These are phyloP conservation scores for Exophiala phaeomuriformis DNA, from an alignment of 2,329 filamentous ascomycete species.

Conservation along the genomic window DNA sequence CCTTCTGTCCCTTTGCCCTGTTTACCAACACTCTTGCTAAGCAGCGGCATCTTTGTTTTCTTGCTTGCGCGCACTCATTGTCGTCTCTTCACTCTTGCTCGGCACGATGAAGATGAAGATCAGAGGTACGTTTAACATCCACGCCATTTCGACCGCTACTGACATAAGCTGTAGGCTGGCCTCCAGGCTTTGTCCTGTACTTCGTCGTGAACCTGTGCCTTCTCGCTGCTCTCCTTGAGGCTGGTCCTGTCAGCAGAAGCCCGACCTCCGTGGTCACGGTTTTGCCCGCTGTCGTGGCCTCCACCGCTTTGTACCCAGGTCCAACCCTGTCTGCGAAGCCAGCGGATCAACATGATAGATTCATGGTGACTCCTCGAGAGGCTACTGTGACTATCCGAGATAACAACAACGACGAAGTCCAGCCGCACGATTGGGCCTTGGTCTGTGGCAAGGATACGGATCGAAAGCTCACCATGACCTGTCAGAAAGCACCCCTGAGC, in stretches of 20 bases:
- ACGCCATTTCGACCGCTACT: background rate
- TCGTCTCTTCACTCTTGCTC: background rate
- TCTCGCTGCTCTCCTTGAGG: background rate
- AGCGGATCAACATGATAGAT: background rate
- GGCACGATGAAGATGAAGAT: conserved; percentile 4
- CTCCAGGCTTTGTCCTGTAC: background rate
- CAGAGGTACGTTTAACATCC: background rate
- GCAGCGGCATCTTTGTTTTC: background rate
- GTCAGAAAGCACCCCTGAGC: background rate
- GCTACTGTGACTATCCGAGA: background rate
- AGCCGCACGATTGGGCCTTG: background rate
- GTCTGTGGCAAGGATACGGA: background rate
- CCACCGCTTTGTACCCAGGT: background rate
- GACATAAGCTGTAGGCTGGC: conserved; percentile 1
- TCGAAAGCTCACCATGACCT: background rate
- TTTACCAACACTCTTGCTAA: background rate
- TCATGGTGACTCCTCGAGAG: background rate
- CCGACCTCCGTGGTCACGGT: background rate
- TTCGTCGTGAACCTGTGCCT: conserved; percentile 1
- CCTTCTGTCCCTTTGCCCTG: background rate
- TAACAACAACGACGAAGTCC: background rate
- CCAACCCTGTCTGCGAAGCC: background rate
- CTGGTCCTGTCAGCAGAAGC: conserved; percentile 3
- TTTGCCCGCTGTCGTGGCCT: background rate
- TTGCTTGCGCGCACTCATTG: background rate